Evolutionary conservation across 2,329 filamentous ascomycete species (phyloP).

Genomic region (Exophiala sideris): DNA sequence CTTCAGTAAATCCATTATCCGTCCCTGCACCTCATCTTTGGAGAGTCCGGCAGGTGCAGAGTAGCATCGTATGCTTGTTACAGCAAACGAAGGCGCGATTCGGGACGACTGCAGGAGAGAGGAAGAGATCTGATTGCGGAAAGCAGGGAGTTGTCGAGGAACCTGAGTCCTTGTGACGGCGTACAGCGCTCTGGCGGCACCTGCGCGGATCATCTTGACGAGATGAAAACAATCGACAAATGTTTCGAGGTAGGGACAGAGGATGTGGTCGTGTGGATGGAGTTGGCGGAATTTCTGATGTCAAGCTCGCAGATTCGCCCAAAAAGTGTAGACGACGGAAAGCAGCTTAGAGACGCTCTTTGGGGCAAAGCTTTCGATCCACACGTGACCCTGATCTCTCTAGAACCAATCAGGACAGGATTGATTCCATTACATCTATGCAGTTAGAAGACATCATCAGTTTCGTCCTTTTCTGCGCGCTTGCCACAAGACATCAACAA

Average conservation of each 20-base stretch:
- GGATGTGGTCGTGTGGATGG: constrained; percentile 19
- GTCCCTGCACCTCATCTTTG: constrained; percentile 81
- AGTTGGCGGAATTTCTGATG: constrained; percentile 13
- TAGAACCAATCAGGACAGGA: constrained; percentile 28
- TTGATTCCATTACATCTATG: neutral
- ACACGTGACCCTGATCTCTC: constrained; percentile 15
- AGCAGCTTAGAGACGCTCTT: neutral
- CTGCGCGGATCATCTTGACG: constrained; percentile 80
- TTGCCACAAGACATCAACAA: constrained; percentile 23
- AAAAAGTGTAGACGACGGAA: constrained; percentile 1
- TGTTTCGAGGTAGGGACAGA: constrained; percentile 9
- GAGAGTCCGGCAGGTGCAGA: constrained; percentile 74
- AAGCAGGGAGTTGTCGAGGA: constrained; percentile 52
- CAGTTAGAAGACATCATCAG: constrained; percentile 34
- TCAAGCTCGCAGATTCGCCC: constrained; percentile 7
- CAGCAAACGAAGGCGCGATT: constrained; percentile 60
- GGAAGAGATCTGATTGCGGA: constrained; percentile 57
- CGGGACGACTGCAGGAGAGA: constrained; percentile 61
- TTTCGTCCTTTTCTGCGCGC: constrained; percentile 24
- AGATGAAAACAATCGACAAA: constrained; percentile 7
- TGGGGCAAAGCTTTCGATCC: neutral
- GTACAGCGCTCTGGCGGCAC: constrained; percentile 73
- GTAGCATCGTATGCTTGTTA: constrained; percentile 77
- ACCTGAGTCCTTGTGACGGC: constrained; percentile 47
- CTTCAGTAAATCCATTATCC: constrained; percentile 88